Base-by-base conservation (phyloP, 2,329 filamentous ascomycete genomes). In the Pseudopyrenochaeta lycopersici region DNA sequence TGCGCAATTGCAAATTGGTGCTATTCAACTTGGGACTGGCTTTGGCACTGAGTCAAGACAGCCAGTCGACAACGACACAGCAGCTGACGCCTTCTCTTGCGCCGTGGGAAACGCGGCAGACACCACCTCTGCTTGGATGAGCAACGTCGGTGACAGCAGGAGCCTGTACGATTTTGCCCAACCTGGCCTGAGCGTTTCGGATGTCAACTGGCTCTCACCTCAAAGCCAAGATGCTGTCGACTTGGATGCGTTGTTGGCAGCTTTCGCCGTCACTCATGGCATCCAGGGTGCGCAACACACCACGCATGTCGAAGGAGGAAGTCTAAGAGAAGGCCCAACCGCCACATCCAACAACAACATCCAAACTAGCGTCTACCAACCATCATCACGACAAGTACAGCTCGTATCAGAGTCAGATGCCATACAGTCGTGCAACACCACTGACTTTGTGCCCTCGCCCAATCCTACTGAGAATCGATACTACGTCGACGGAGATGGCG, bases 401-500 rank as follows among this genome's bases (percentile, higher is more conserved):
- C 23, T 27, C 9, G 23, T 27, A 9, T 9, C 23, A 27, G 23
- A 27, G 23, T 27, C 23, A 9, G 23, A 9, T 9, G 23, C 23
- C 23, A 27, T 27, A 9, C 23, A 4, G 23, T 27, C 23, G 4
- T 27, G 23, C 23, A 27, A 27, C n/a, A 23, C 20, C 4, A 35
- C n/a, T 14, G 17, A 52, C 62, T 39, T 46, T 56, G 21, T 43
- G 47, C 14, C 54, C 46, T 29, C 66, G 27, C 29, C 47, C 14
- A 45, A 39, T 20, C n/a, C 53, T 11, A 29, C 36, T 30, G 39
- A 47, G 21, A 48, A 38, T 17, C 54, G 44, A 49, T 60, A 55
- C 35, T 60, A 60, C 30, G 57, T 60, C 18, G 57, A 60, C 36
- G 54, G 57, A 7, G 15, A 50, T 7, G 57, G 57, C n/a, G 54